phyloP scores from a whole-genome alignment of 345 rosid genomes.

The Dipteronia sinensis region DNA sequence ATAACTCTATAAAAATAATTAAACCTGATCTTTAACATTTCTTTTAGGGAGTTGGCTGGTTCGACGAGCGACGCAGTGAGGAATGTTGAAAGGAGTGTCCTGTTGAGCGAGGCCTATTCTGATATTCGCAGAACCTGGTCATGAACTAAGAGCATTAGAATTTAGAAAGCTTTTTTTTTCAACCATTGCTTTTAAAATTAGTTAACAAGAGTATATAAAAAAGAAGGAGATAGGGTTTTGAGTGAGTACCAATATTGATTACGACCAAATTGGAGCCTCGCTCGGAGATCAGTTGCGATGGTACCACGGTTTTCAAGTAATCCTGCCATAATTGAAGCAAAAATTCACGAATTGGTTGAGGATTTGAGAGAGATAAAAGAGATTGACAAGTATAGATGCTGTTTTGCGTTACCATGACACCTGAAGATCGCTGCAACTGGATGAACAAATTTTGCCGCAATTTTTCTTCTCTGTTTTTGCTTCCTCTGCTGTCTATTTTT shows the following conservation, averaged over 20 bases:
- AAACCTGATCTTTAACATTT: conserved; percentile 75
- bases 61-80: conserved; percentile 84
- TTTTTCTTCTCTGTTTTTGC: neutral
- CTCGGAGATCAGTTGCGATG: conserved; percentile 82
- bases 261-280: conserved; percentile 89
- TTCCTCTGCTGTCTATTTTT: neutral
- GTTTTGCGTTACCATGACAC: too few species aligned
- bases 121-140: conserved; percentile 68
- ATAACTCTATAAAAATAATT: neutral
- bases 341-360: neutral
- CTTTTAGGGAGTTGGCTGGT: conserved; percentile 46
- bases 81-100: conserved; percentile 66
- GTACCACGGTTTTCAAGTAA: conserved; percentile 87
- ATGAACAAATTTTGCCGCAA: too few species aligned
- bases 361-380: neutral
- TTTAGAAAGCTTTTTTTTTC: neutral
- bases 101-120: conserved; percentile 83
- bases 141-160: conserved; percentile 2
- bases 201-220: neutral
- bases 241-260: conserved; percentile 70
- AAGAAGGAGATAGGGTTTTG: neutral
- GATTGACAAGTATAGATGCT: too few species aligned
- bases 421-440: too few species aligned
- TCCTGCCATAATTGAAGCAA: conserved; percentile 52
- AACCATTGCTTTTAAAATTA: neutral